Conservation (phyloP, 305 asterid genomes). For the Rubia balearica region DNA sequence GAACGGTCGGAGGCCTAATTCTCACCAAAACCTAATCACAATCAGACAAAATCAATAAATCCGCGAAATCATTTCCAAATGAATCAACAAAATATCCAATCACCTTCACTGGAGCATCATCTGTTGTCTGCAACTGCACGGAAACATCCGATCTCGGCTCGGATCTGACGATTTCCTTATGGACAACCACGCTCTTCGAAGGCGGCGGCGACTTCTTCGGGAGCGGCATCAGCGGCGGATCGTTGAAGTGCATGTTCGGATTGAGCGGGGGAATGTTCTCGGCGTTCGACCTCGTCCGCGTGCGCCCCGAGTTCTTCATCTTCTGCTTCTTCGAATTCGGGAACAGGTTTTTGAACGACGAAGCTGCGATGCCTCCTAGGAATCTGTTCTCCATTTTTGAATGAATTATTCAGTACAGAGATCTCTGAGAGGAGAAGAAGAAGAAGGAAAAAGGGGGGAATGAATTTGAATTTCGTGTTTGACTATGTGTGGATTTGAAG, state of each 20-base stretch:
- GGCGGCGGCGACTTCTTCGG: constrained; percentile 33
- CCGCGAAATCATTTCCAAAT: constrained; percentile 1
- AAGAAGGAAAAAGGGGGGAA: constrained; percentile 7
- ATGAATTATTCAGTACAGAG: background rate
- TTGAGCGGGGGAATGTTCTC: constrained; percentile 69
- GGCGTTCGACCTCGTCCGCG: constrained; percentile 32
- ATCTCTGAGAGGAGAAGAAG: background rate
- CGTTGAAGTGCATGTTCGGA: constrained; percentile 57
- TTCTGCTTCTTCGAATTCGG: constrained; percentile 46
- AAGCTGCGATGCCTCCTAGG: constrained; percentile 54
- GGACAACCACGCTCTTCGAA: constrained; percentile 19
- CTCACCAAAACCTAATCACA: constrained; percentile 63
- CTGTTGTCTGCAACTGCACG: constrained; percentile 29
- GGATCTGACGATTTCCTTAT: constrained; percentile 26
- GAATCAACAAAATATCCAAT: background rate
- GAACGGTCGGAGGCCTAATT: constrained; percentile 54
- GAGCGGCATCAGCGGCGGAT: constrained; percentile 50
- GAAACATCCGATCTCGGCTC: constrained; percentile 20
- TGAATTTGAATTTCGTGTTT: constrained; percentile 10
- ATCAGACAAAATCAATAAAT: background rate
- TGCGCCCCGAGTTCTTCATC: constrained; percentile 29
- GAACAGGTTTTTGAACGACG: constrained; percentile 55
- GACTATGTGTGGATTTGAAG: constrained; percentile 11
- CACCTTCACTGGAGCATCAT: constrained; percentile 68
- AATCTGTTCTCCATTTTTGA: constrained; percentile 42